These are phyloP conservation scores for Persicaria tinctoria DNA, from an alignment of 148 eudicot species.

Conservation along the genomic window DNA sequence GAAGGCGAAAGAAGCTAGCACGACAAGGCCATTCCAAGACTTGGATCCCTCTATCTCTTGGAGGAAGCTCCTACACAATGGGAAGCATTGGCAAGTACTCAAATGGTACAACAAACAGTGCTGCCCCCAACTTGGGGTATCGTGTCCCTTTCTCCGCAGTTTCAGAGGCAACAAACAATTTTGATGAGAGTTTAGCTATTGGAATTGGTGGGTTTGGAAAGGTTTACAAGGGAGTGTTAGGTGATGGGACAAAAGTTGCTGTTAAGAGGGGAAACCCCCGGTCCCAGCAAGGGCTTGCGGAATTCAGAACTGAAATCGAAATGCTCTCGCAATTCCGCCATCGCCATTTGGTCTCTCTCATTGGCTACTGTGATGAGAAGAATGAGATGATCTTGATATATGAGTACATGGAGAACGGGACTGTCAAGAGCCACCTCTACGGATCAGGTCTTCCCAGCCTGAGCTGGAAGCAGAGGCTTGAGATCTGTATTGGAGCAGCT, in stretches of 20 bases:
- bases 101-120: constrained; percentile 11
- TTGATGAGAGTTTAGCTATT: constrained; percentile 12
- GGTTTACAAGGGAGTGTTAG: constrained; percentile 13
- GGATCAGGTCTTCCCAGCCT: constrained; percentile 14
- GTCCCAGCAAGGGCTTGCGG: constrained; percentile 15
- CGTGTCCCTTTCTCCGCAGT: constrained; percentile 7
- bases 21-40: constrained; percentile 15
- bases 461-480: constrained; percentile 20
- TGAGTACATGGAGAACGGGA: constrained; percentile 19
- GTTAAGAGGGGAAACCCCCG: constrained; percentile 15
- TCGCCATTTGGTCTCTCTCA: constrained; percentile 16
- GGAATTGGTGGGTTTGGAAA: constrained; percentile 17
- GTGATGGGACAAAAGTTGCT: constrained; percentile 13
- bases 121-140: constrained; percentile 11
- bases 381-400: constrained; percentile 18
- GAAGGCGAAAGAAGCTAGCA: constrained; percentile 7
- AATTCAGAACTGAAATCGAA: constrained; percentile 17
- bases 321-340: constrained; percentile 18
- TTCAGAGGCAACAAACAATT: constrained; percentile 14
- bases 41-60: constrained; percentile 16
- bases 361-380: constrained; percentile 18
- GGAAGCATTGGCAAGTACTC: constrained; percentile 13
- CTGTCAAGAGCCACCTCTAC: constrained; percentile 14
- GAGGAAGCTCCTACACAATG: constrained; percentile 15
- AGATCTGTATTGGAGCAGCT: constrained; percentile 19